These are phyloP conservation scores for Exophiala calicioides DNA, from an alignment of 2,329 filamentous ascomycete species.

Conservation along the genomic window DNA sequence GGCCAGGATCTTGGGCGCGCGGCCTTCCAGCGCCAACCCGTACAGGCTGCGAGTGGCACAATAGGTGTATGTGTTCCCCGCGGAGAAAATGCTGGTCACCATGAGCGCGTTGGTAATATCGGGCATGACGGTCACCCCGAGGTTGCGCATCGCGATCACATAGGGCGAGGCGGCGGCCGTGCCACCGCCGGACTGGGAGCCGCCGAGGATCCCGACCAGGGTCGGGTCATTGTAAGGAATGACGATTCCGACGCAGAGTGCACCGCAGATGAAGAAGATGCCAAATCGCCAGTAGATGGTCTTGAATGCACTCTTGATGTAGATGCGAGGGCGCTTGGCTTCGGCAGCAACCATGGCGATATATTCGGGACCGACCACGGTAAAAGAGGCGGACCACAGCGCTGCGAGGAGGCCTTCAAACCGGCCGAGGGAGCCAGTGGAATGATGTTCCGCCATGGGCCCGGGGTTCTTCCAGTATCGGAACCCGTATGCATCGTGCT, in stretches of 20 bases:
- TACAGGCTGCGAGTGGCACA: conserved; percentile 66
- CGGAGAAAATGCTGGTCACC: conserved; percentile 65
- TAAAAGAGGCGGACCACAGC: conserved; percentile 67
- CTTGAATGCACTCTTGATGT: conserved; percentile 71
- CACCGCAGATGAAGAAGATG: conserved; percentile 70
- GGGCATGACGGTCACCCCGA: conserved; percentile 62
- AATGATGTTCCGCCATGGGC: conserved; percentile 65
- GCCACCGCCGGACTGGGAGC: conserved; percentile 40
- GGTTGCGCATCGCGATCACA: conserved; percentile 63
- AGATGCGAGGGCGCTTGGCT: conserved; percentile 65
- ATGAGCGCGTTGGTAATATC: conserved; percentile 70
- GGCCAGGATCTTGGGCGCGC: conserved; percentile 51
- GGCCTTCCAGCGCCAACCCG: conserved; percentile 64
- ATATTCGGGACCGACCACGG: conserved; percentile 66
- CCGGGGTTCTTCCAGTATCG: conserved; percentile 62
- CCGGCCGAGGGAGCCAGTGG: conserved; percentile 61
- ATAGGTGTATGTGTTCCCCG: conserved; percentile 63
- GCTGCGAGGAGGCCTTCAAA: conserved; percentile 61
- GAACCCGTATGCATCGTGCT: conserved; percentile 69
- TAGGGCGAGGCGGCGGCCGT: conserved; percentile 68
- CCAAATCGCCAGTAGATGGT: conserved; percentile 75
- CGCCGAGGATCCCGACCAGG: conserved; percentile 57
- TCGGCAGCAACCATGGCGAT: conserved; percentile 64
- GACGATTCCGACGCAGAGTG: conserved; percentile 67
- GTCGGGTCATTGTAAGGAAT: conserved; percentile 65